Base-by-base conservation (phyloP, 2,329 filamentous ascomycete species). In the Neophaeococcomyces mojaviensis region DNA sequence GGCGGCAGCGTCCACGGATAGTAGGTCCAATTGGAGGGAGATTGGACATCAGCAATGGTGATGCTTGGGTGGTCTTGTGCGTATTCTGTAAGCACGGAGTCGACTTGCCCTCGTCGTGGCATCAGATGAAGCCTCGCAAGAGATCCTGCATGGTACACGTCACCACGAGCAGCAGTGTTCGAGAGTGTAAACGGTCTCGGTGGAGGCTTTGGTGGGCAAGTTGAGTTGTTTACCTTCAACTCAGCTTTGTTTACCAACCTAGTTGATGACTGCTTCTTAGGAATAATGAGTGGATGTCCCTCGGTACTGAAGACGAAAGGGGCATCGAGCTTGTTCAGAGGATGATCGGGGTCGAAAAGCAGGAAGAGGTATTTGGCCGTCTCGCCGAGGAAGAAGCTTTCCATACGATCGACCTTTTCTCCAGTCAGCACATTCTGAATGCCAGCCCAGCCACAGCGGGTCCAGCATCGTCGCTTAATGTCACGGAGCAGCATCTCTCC, bases 311-410 rank as follows among this genome's bases (percentile, higher is more conserved):
- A 97, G 12, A 98, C 90, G 63, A 84, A 94, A 0, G 89, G 81
- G 0, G 82, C 81, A 64, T 97, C 92, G 32, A 94, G 69, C 16
- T 79, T 82, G 64, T 97, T 97, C 34, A 98, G 69, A 0, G 89
- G 88, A 65, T 97, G 92, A 12, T 81, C 76, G 3, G 82, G 76
- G 54, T 94, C 86, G 63, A 94, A 97, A 2, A 97, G 77, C 45
- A 98, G 70, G 63, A 94, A 97, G 52, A 98, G 72, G 64, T 98
- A 98, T 65, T 97, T 96, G 36, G 88, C 83, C 1, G 92, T 98
- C 66, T 98, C 92, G 12, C 92, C 90, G 1, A 98, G 74, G 60
- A 97, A 97, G 73, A 97, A 98, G 62, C 90, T 97, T 66, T 98
- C 92, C 92, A 97, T 97, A 28, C 92, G 84, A 62, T 98, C 89